Evolutionary conservation across 176 grass and related monocot genomes (phyloP).

Genomic region (Triticum monococcum): DNA sequence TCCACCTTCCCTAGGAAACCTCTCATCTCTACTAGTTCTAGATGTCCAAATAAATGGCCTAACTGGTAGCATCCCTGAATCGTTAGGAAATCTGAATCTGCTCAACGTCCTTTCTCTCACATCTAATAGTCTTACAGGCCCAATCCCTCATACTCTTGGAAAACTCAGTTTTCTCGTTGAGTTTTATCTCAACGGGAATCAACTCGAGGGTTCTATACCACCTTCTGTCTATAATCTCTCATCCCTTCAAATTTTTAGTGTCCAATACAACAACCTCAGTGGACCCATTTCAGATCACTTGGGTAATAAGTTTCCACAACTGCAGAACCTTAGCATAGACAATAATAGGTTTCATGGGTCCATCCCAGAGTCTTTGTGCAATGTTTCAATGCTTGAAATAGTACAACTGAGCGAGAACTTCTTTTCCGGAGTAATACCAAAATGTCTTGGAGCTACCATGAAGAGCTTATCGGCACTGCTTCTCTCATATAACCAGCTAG

Average conservation of each 20-base stretch:
- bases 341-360: neutral
- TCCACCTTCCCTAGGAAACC: constrained; percentile 16
- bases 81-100: constrained; percentile 9
- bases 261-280: neutral
- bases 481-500: neutral
- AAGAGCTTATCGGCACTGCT: neutral
- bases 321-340: fast-evolving
- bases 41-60: neutral
- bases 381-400: neutral
- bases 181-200: neutral
- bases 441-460: neutral
- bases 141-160: constrained; percentile 6
- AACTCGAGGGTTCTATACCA: neutral
- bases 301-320: neutral
- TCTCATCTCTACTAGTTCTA: neutral
- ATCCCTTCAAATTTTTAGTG: neutral
- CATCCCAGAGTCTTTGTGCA: constrained; percentile 8
- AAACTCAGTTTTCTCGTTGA: neutral
- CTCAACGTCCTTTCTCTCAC: neutral
- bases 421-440: neutral
- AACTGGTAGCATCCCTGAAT: constrained; percentile 12
- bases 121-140: neutral
- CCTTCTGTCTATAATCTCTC: neutral
- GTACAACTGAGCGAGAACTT: neutral
- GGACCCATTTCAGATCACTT: neutral